Conservation (phyloP, 2,329 filamentous ascomycete genomes). For the Albophoma yamanashiensis region DNA sequence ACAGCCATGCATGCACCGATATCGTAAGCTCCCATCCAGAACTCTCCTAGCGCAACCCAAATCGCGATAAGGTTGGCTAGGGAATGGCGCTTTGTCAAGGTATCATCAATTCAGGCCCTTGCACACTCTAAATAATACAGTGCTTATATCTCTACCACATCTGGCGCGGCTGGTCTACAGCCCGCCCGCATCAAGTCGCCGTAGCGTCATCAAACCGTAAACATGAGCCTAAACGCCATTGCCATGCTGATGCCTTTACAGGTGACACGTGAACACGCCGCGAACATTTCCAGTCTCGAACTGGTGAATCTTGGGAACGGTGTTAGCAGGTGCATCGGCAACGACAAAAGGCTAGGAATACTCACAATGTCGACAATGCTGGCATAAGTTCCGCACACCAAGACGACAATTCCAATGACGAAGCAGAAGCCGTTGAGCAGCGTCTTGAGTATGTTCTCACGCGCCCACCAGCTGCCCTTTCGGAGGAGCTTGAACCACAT, state of each 20-base stretch:
- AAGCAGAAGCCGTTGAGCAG: slow-evolving; percentile 13
- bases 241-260: not conserved
- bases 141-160: not conserved
- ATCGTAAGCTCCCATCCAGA: not conserved
- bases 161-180: not conserved
- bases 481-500: slow-evolving; percentile 28
- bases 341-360: not conserved
- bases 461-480: slow-evolving; percentile 14
- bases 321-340: not conserved
- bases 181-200: not conserved
- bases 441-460: slow-evolving; percentile 13
- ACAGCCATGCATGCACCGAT: not conserved
- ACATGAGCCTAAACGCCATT: not conserved
- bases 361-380: slow-evolving; percentile 16
- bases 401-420: slow-evolving; percentile 12
- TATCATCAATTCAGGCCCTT: not conserved
- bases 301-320: slow-evolving; percentile 1
- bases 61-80: not conserved
- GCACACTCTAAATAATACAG: not conserved
- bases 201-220: not conserved
- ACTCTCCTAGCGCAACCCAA: not conserved
- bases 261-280: slow-evolving; percentile 8
- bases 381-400: slow-evolving; percentile 15
- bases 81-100: not conserved
- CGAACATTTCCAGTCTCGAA: not conserved